Conservation (phyloP, 208 protist species). For the Porcisia hertigi region DNA sequence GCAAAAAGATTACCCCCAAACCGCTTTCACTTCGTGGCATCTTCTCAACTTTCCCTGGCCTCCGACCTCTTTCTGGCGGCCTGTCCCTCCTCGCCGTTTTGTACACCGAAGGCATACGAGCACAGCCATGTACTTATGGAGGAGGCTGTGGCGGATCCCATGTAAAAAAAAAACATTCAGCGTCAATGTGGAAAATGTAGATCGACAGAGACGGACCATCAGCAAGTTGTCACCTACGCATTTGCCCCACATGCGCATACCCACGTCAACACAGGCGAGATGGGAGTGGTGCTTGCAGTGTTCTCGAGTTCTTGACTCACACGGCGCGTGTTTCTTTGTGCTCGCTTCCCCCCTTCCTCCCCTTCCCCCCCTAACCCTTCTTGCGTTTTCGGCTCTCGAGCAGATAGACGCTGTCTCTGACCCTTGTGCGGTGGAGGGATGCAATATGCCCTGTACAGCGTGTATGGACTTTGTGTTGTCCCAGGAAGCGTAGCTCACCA, state of each 20-base stretch:
- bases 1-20: no score
- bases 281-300: no score
- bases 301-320: background rate
- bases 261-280: background rate
- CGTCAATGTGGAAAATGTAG: background rate
- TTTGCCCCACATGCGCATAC: background rate
- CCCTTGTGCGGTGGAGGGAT: background rate
- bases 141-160: background rate
- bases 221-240: background rate
- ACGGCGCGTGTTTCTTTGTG: background rate
- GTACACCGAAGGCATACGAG: background rate
- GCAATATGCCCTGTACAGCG: background rate
- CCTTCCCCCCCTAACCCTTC: background rate
- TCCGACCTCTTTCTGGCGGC: background rate
- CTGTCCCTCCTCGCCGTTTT: background rate
- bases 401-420: background rate
- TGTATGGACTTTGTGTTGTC: background rate
- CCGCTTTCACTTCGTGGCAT: background rate
- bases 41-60: background rate
- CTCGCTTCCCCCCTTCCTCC: background rate
- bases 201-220: background rate
- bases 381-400: background rate
- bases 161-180: conserved; percentile 2
- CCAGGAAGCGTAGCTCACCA: background rate
- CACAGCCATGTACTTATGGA: background rate